Percentiles rank a stretch among this genome's conserved stretches.
phyloP scores from a whole-genome alignment of 2,329 filamentous ascomycete species.

The Fonsecaea nubica region DNA sequence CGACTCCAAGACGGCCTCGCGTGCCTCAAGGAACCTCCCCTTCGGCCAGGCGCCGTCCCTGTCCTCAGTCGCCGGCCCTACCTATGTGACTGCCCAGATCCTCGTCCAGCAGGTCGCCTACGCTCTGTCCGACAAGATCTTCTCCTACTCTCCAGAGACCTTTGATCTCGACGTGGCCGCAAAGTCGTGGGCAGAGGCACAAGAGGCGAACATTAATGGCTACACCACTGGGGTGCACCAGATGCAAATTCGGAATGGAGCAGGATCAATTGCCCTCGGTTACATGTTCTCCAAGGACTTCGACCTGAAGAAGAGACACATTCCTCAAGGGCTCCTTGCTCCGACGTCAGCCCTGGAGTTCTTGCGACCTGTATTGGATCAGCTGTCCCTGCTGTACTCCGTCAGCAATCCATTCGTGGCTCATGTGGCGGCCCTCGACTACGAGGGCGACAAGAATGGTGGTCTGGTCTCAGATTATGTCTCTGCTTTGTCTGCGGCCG shows the following conservation, averaged over 20 bases:
- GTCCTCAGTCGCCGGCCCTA: constrained; percentile 76
- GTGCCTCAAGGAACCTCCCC: constrained; percentile 47
- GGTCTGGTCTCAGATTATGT: constrained; percentile 88
- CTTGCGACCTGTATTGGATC: constrained; percentile 83
- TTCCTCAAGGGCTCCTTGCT: constrained; percentile 89
- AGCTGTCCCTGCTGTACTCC: constrained; percentile 87
- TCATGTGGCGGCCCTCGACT: constrained; percentile 90
- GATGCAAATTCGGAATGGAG: constrained; percentile 86
- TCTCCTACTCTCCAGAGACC: constrained; percentile 91
- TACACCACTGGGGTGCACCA: constrained; percentile 77
- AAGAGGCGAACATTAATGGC: constrained; percentile 80
- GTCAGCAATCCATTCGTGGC: constrained; percentile 92
- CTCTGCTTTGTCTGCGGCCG: constrained; percentile 77
- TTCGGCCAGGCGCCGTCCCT: constrained; percentile 61
- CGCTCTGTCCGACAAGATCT: constrained; percentile 93
- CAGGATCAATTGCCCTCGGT: constrained; percentile 87
- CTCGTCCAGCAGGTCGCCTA: constrained; percentile 97
- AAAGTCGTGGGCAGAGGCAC: constrained; percentile 73
- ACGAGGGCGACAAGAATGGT: constrained; percentile 67
- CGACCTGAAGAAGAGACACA: constrained; percentile 85
- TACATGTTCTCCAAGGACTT: constrained; percentile 99
- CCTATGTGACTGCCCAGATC: constrained; percentile 90
- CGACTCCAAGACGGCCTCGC: constrained; percentile 39
- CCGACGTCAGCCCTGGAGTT: constrained; percentile 81
- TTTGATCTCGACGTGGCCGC: constrained; percentile 89